phyloP scores from a whole-genome alignment of 768 basidiomycete genomes.

The Candolleomyces aberdarensis region DNA sequence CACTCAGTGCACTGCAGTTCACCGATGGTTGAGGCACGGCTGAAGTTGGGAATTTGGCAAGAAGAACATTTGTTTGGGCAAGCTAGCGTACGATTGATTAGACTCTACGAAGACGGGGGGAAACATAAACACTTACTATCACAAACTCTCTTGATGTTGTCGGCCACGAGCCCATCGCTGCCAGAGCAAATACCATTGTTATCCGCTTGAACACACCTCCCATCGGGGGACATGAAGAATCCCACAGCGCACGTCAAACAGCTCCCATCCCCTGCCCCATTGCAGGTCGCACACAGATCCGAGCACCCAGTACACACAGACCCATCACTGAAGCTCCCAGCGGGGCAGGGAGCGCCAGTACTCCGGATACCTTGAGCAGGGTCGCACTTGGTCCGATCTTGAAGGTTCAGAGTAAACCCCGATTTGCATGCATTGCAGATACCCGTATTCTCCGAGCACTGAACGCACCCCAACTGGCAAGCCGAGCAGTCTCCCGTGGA shows the following conservation, averaged over 20 bases:
- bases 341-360: slow-evolving; percentile 56
- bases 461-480: slow-evolving; percentile 72
- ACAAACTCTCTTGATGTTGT: slow-evolving; percentile 76
- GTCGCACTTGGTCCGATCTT: slow-evolving; percentile 63
- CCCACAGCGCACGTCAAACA: slow-evolving; percentile 68
- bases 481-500: slow-evolving; percentile 74
- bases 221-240: slow-evolving; percentile 52
- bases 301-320: slow-evolving; percentile 56
- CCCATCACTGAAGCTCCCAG: slow-evolving; percentile 57
- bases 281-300: slow-evolving; percentile 65
- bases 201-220: slow-evolving; percentile 64
- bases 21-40: slow-evolving; percentile 55
- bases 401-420: slow-evolving; percentile 62
- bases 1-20: slow-evolving; percentile 76
- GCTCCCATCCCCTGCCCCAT: slow-evolving; percentile 56
- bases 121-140: slow-evolving; percentile 52
- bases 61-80: slow-evolving; percentile 77
- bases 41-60: slow-evolving; percentile 73
- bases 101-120: not conserved
- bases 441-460: slow-evolving; percentile 63
- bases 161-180: slow-evolving; percentile 57
- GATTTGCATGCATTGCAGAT: slow-evolving; percentile 67
- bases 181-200: slow-evolving; percentile 68
- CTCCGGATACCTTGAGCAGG: slow-evolving; percentile 49
- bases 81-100: slow-evolving; percentile 33